Evolutionary conservation across 129 eudicot species (phyloP).

Genomic region (Saposhnikovia divaricata): DNA sequence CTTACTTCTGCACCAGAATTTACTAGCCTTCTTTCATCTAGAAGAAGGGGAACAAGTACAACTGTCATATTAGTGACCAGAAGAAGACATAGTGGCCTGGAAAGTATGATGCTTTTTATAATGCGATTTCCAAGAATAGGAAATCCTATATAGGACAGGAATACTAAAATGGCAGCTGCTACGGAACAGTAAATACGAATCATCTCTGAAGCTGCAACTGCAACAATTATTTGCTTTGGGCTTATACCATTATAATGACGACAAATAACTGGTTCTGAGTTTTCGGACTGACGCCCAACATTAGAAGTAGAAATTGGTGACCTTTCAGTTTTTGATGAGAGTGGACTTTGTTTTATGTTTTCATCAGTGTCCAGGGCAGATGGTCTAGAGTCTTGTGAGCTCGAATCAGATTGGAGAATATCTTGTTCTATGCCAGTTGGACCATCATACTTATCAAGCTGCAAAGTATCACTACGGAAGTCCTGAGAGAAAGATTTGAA

Average conservation of each 20-base stretch:
- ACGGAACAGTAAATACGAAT: slow-evolving; percentile 40
- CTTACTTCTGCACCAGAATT: slow-evolving; percentile 7
- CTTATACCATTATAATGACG: not conserved
- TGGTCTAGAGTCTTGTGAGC: slow-evolving; percentile 14
- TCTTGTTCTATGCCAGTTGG: slow-evolving; percentile 1
- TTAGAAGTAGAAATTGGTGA: slow-evolving; percentile 3
- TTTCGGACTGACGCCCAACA: not conserved
- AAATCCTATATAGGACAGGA: slow-evolving; percentile 46
- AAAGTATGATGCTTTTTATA: slow-evolving; percentile 31
- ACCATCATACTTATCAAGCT: not conserved
- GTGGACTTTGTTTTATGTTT: slow-evolving; percentile 13
- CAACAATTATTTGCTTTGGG: slow-evolving; percentile 34
- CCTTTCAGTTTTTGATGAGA: slow-evolving; percentile 15
- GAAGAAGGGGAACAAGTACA: slow-evolving; percentile 36
- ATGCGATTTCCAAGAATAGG: slow-evolving; percentile 39
- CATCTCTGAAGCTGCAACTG: slow-evolving; percentile 48
- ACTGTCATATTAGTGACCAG: slow-evolving; percentile 56
- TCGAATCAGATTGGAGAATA: slow-evolving; percentile 13
- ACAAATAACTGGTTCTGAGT: slow-evolving; percentile 5
- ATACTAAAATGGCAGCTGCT: slow-evolving; percentile 46
- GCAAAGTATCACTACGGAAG: not conserved
- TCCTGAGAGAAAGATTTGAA: slow-evolving; percentile 9
- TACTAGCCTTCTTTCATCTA: slow-evolving; percentile 24
- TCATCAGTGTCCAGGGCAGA: slow-evolving; percentile 11
- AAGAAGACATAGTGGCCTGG: slow-evolving; percentile 64